Evolutionary conservation across 441 rosid species (phyloP), one percentile per base, ranked within the genome.

Genomic region (Cnidoscolus chayamansa): DNA sequence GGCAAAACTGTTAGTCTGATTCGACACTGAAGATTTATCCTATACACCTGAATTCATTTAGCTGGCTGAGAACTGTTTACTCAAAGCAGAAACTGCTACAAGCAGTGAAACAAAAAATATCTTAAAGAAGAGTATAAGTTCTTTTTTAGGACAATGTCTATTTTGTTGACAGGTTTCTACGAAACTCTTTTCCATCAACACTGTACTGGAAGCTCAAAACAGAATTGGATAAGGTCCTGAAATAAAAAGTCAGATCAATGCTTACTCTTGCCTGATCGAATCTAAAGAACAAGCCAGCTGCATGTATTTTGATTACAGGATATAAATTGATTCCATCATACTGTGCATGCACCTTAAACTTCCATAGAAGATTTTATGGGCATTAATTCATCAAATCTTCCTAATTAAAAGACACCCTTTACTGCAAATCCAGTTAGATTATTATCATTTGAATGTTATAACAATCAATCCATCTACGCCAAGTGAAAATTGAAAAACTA

Each of bases 221-320:
- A 5, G n/a, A 68, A 55, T 1, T 10, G 55, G 55, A 55, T 60
- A 35, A 6, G n/a, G 59, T 19, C 30, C 3, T n/a, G 15, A 19
- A 13, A 53, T 35, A 16, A n/a, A 64, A 67, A n/a, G 1, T 19
- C 30, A 32, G 48, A 67, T 37, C 9, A 7, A 3, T 10, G 32
- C 15, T 45, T 56, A 40, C 63, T 68, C 63, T 56, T 67, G 10
- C 19, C 10, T 19, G 16, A 20, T 30, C 17, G 62, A 68, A 68
- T 50, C 50, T 17, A 16, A 40, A 17, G 32, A 55, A 53, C 32
- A 68, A 37, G 45, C n/a, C 5, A 67, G 25, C 43, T 19, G 10
- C 35, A 40, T 12, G 19, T 32, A 37, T 19, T 37, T 67, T 43
- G 48, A 45, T 64, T 8, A 19, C 54, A 17, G 31, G 35, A 64